Percentiles rank a stretch among this genome's conserved stretches.
Evolutionary conservation across 805 yeast species (phyloP).

Genomic region (Wickerhamomyces chambardii): DNA sequence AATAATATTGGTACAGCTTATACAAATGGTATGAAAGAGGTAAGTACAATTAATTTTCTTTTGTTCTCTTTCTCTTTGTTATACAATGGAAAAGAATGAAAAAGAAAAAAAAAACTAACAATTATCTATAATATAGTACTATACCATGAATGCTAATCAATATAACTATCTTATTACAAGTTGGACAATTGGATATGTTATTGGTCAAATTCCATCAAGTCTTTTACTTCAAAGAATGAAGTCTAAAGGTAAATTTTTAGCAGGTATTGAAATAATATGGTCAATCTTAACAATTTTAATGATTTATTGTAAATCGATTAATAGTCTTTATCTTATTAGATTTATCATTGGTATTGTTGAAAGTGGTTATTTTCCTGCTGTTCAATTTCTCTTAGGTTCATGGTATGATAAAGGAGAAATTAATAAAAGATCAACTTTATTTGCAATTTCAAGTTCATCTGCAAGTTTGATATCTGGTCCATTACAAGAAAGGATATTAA

Average conservation of each 20-base stretch:
- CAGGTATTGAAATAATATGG: not conserved
- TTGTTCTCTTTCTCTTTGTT: conserved; percentile 49
- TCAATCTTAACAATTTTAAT: not conserved
- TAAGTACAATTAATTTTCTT: conserved; percentile 49
- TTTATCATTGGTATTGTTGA: conserved; percentile 63
- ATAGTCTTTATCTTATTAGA: conserved; percentile 34
- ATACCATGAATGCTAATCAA: too few species aligned
- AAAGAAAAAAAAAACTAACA: too few species aligned
- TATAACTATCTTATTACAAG: too few species aligned
- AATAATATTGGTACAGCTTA: conserved; percentile 57
- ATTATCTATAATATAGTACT: too few species aligned
- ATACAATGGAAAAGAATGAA: too few species aligned
- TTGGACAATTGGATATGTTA: too few species aligned
- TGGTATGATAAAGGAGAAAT: conserved; percentile 56
- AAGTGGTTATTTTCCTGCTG: conserved; percentile 53
- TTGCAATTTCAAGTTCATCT: conserved; percentile 41
- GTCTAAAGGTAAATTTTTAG: too few species aligned
- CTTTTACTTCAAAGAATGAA: too few species aligned
- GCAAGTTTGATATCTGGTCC: conserved; percentile 49
- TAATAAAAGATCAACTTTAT: conserved; percentile 52
- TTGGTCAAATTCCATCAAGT: too few species aligned
- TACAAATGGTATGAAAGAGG: conserved; percentile 52
- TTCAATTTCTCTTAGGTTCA: conserved; percentile 47
- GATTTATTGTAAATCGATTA: not conserved
- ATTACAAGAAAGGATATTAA: conserved; percentile 36